Base-by-base conservation (phyloP, 1,284 basidiomycete genomes). In the Puccinia novopanici region DNA sequence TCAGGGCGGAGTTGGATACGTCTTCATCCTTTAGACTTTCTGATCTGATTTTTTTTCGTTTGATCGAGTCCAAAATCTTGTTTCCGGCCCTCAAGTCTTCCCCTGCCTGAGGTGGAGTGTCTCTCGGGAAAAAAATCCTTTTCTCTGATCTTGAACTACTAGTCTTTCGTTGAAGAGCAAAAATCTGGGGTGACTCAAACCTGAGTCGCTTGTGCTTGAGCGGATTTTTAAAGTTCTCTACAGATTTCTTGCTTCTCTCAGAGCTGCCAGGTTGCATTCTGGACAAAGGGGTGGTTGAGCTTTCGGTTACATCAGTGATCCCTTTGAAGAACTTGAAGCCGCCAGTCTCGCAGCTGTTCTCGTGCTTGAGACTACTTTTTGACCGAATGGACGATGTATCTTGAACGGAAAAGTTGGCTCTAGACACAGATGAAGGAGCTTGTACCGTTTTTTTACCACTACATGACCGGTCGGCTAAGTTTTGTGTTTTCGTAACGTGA, bases 151-250 rank as follows among this genome's bases (percentile, higher is more conserved):
- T 59, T 13, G 71, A 9, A 57, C 19, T 17, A 40, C 17, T 24
- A n/a, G 17, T 73, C 13, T 73, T 57, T 45, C 37, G 24, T 27
- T 2, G n/a, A n/a, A 42, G 9, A 73, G 2, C 3, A 9, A 17
- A 30, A 37, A 6, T 22, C 37, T 27, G 8, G 22, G 71, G 71
- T 37, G 71, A 73, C 52, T 73, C 71, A 37, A 73, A 73, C 71
- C 71, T 73, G 1, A 73, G 34, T 22, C 34, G 24, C 42, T 73
- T 73, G 27, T n/a, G 15, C 22, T 54, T 50, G 15, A 22, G 68
- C 42, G 45, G 42, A 54, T 54, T 15, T 34, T 50, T 17, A 52
- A 48, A 2, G 27, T 70, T 71, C 9, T 24, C 48, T 24, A 34
- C 24, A n/a, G 24, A 50, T 30, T 42, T 27, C n/a, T 71, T 71